Evolutionary conservation across 2,329 filamentous ascomycete species (phyloP).

Genomic region (Eutypella sp.): DNA sequence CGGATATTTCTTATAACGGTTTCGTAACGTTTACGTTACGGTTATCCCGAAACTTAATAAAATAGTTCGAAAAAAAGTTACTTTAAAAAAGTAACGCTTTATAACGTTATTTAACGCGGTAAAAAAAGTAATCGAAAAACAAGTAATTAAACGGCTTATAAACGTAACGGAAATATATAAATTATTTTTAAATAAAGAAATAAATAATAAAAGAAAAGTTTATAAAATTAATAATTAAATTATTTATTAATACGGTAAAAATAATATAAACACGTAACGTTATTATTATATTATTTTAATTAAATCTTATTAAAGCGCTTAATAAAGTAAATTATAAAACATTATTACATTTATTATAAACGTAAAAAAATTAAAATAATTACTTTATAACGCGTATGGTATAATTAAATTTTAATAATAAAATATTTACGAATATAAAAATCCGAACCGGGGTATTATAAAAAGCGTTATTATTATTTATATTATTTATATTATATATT

Average conservation of each 20-base stretch:
- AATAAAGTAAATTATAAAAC: not conserved
- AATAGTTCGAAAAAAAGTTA: not conserved
- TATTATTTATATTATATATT: not conserved
- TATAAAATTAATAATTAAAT: not conserved
- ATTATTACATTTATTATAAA: too few relatives aligned
- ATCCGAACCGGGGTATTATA: not conserved
- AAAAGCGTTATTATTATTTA: not conserved
- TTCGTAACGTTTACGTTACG: not conserved
- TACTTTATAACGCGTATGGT: not conserved
- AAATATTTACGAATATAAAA: not conserved
- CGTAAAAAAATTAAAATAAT: not conserved
- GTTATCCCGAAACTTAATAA: not conserved
- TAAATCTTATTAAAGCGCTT: not conserved
- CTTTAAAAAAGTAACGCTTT: not conserved
- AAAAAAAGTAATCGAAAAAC: not conserved
- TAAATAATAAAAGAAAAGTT: not conserved
- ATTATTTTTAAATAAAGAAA: not conserved
- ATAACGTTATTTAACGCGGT: not conserved
- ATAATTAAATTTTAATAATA: not conserved
- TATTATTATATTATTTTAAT: not conserved
- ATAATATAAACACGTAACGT: not conserved
- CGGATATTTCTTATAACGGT: not conserved
- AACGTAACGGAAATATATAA: not conserved
- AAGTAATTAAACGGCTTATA: not conserved
- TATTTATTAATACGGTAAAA: not conserved